Percentiles rank a stretch among this genome's conserved stretches.
Conservation (phyloP, 306 rosid genomes). For the Echinosophora koreensis region DNA sequence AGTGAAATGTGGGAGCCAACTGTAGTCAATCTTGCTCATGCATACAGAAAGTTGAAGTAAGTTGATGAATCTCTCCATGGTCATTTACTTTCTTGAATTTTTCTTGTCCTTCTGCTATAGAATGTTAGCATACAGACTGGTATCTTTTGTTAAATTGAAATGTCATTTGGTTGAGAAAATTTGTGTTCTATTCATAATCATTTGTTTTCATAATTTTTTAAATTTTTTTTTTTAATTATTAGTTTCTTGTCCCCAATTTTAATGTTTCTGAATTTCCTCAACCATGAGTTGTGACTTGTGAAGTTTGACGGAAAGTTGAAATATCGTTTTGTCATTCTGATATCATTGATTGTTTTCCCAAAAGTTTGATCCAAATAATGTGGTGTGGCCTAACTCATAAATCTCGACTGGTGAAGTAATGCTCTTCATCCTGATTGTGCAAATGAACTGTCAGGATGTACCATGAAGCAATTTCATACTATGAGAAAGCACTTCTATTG, state of each 20-base stretch:
- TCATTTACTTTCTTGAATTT: slow-evolving; percentile 21
- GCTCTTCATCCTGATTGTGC: slow-evolving; percentile 41
- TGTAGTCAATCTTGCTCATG: slow-evolving; percentile 91
- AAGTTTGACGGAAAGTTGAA: background rate
- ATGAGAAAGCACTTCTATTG: slow-evolving; percentile 91
- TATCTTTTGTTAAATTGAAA: slow-evolving; percentile 22
- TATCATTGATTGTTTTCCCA: background rate
- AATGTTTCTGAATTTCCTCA: slow-evolving; percentile 32
- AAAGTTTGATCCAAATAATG: slow-evolving; percentile 18
- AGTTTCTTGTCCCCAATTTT: slow-evolving; percentile 7
- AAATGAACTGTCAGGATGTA: slow-evolving; percentile 66
- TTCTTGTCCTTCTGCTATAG: slow-evolving; percentile 7
- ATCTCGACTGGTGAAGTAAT: slow-evolving; percentile 10
- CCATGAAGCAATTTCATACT: slow-evolving; percentile 78
- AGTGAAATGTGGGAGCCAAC: slow-evolving; percentile 97
- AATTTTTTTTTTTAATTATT: background rate
- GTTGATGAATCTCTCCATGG: slow-evolving; percentile 46
- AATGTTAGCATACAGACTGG: background rate
- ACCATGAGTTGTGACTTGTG: background rate
- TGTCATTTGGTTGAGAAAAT: slow-evolving; percentile 14
- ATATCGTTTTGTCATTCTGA: slow-evolving; percentile 30
- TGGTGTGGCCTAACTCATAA: slow-evolving; percentile 15
- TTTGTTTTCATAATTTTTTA: slow-evolving; percentile 18
- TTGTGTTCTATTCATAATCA: slow-evolving; percentile 2
- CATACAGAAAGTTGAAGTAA: slow-evolving; percentile 88